These are phyloP conservation scores for Dryas integrifolia DNA, from an alignment of 331 rosid genomes.

Conservation along the genomic window DNA sequence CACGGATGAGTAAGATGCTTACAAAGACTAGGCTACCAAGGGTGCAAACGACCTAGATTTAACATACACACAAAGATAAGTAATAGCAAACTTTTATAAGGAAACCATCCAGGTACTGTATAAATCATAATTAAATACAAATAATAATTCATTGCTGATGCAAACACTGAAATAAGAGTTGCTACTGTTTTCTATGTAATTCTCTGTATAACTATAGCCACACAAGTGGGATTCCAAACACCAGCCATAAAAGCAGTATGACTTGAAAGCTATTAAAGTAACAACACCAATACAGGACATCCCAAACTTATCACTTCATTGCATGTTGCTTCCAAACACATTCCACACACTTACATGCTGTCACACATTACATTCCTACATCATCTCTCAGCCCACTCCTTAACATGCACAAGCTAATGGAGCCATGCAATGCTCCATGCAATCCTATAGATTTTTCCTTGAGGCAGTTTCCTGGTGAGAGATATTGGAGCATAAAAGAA, in stretches of 20 bases:
- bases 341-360: not conserved
- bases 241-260: not conserved
- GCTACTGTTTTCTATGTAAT: not conserved
- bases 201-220: not conserved
- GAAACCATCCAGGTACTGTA: not conserved
- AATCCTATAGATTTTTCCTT: not conserved
- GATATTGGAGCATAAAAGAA: not conserved
- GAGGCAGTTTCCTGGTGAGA: not conserved
- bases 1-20: conserved; percentile 71
- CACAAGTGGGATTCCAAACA: not conserved
- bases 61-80: not conserved
- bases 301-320: not conserved
- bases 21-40: conserved; percentile 67
- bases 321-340: not conserved
- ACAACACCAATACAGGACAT: not conserved
- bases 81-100: not conserved
- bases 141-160: not conserved
- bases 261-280: not conserved
- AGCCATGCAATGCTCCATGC: not conserved
- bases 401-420: not conserved
- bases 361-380: not conserved
- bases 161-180: not conserved
- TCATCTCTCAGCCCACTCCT: not conserved
- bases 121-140: not conserved
- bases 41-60: conserved; percentile 68